Percentiles rank a stretch among this genome's conserved stretches.
phyloP scores from a whole-genome alignment of 2,329 filamentous ascomycete species.

The Calonectria pseudoreteaudii region DNA sequence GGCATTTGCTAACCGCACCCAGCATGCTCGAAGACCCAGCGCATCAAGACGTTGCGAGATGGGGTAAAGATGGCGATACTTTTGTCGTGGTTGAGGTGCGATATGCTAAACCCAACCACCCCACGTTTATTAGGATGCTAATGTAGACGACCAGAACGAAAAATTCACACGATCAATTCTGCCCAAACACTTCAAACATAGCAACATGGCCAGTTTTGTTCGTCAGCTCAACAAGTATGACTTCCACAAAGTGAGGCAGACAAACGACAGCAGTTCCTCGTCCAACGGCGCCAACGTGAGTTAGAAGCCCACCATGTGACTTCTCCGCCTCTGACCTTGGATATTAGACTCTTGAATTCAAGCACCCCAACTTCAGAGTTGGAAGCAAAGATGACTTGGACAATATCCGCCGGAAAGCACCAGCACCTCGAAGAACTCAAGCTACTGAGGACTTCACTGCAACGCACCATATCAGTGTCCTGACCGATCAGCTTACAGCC shows the following conservation, averaged over 20 bases:
- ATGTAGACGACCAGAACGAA: slow-evolving; percentile 77
- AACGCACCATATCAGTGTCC: slow-evolving; percentile 87
- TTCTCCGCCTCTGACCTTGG: slow-evolving; percentile 22
- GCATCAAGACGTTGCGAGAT: slow-evolving; percentile 92
- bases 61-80: slow-evolving; percentile 94
- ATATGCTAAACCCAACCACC: slow-evolving; percentile 23
- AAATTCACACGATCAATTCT: slow-evolving; percentile 98
- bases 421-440: slow-evolving; percentile 83
- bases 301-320: neutral
- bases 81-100: slow-evolving; percentile 96
- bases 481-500: slow-evolving; percentile 88
- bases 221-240: slow-evolving; percentile 97
- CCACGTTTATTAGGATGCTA: slow-evolving; percentile 18
- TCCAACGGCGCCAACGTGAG: slow-evolving; percentile 53
- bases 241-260: slow-evolving; percentile 91
- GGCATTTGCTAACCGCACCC: slow-evolving; percentile 28
- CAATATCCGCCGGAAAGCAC: slow-evolving; percentile 95
- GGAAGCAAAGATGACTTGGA: slow-evolving; percentile 97
- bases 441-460: slow-evolving; percentile 79
- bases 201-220: slow-evolving; percentile 97
- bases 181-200: slow-evolving; percentile 99
- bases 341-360: slow-evolving; percentile 79
- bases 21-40: slow-evolving; percentile 93
- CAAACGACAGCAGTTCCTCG: slow-evolving; percentile 50
- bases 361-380: slow-evolving; percentile 94